Evolutionary conservation across 164 flowering plant genomes (phyloP).

Genomic region (Malania oleifera): DNA sequence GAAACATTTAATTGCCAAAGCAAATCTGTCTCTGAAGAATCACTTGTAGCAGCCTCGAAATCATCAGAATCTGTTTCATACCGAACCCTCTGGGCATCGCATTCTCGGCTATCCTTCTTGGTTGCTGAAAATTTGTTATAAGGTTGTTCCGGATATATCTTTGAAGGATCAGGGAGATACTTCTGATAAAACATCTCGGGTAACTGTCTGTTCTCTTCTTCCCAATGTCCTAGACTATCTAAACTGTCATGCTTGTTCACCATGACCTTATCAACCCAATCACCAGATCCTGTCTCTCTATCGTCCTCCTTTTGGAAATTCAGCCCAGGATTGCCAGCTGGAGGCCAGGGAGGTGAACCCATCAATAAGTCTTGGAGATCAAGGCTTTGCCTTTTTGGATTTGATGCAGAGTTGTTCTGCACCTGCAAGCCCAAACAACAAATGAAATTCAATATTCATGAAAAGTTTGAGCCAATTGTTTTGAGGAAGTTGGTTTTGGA

Average conservation of each 20-base stretch:
- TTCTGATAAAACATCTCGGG: constrained; percentile 26
- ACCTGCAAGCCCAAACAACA: constrained; percentile 17
- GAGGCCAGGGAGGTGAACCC: constrained; percentile 31
- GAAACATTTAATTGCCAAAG: constrained; percentile 25
- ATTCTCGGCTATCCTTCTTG: constrained; percentile 37
- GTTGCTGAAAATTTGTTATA: constrained; percentile 12
- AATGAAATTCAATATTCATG: not conserved
- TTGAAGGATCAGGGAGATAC: constrained; percentile 22
- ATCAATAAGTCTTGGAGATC: constrained; percentile 31
- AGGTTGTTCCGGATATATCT: constrained; percentile 28
- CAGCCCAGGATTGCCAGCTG: constrained; percentile 12
- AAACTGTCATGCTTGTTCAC: constrained; percentile 27
- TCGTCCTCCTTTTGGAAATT: constrained; percentile 30
- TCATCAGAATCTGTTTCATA: constrained; percentile 38
- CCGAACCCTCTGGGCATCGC: constrained; percentile 23
- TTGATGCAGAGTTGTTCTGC: constrained; percentile 10
- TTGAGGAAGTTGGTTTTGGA: no score
- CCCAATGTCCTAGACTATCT: constrained; percentile 17
- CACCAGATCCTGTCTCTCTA: constrained; percentile 25
- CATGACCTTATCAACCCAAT: constrained; percentile 48
- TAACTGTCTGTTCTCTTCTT: constrained; percentile 20
- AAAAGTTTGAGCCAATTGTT: no score
- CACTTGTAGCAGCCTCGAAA: constrained; percentile 45
- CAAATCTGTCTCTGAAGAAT: constrained; percentile 49
- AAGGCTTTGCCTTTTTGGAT: constrained; percentile 33